A percentile compares a stretch with the other conserved stretches of the same genome.
These are phyloP conservation scores for Globisporangium sylvaticum DNA, from an alignment of 352 stramenopile species.

Conservation along the genomic window DNA sequence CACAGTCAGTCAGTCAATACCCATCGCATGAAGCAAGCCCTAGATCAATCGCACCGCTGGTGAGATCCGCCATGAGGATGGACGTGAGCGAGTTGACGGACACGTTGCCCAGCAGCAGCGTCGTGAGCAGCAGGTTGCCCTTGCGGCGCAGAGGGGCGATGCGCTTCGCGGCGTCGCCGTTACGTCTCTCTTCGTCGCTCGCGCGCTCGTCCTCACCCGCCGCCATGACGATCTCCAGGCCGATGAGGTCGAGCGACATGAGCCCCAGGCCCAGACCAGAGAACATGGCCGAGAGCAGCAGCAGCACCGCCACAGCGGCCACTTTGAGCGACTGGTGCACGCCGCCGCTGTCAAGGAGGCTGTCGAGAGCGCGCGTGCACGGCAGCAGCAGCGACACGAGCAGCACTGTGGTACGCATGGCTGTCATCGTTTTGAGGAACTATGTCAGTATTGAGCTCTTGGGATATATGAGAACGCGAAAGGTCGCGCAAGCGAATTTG, in stretches of 20 bases:
- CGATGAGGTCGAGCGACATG: constrained; percentile 96
- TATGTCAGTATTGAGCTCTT: neutral
- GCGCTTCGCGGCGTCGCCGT: constrained; percentile 55
- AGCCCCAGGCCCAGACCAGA: constrained; percentile 94
- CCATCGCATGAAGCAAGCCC: neutral
- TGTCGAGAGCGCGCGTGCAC: neutral
- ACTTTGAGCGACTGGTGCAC: constrained; percentile 34
- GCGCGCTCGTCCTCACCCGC: constrained; percentile 83
- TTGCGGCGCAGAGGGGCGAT: constrained; percentile 91
- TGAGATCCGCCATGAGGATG: constrained; percentile 91
- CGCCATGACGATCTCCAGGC: constrained; percentile 95
- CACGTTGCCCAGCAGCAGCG: constrained; percentile 94
- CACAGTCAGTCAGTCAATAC: neutral
- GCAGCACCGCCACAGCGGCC: constrained; percentile 44
- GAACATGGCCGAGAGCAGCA: constrained; percentile 90
- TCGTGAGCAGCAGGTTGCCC: constrained; percentile 96
- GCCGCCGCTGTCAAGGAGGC: constrained; percentile 13
- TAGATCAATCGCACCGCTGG: constrained; percentile 31
- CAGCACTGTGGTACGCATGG: neutral
- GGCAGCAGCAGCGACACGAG: constrained; percentile 6
- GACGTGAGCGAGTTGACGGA: constrained; percentile 95
- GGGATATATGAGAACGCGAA: neutral
- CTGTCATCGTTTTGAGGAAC: too few relatives aligned
- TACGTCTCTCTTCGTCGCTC: constrained; percentile 57
- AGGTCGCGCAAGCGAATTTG: neutral